phyloP scores from a whole-genome alignment of 1,284 basidiomycete genomes.

The Rhodotorula sp. region DNA sequence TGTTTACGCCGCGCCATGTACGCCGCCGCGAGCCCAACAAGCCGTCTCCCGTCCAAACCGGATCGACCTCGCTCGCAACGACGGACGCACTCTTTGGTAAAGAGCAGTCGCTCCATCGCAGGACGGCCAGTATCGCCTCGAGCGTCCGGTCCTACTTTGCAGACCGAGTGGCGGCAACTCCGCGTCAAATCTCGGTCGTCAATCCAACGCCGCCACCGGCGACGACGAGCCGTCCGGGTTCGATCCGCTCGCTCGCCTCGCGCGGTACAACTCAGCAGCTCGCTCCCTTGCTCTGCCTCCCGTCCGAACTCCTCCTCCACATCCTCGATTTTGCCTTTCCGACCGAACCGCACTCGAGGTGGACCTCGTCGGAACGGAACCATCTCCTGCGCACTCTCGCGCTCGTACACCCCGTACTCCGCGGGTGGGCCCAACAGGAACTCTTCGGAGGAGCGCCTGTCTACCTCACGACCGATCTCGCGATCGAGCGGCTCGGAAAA shows the following conservation, averaged over 20 bases:
- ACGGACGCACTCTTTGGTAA: background rate
- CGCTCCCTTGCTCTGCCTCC: constrained; percentile 17
- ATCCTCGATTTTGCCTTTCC: constrained; percentile 26
- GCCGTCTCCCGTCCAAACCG: background rate
- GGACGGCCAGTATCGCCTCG: constrained; percentile 9
- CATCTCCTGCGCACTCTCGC: constrained; percentile 15
- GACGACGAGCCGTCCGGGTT: background rate
- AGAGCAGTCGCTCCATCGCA: background rate
- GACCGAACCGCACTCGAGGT: background rate
- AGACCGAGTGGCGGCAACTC: background rate
- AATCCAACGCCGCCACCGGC: background rate
- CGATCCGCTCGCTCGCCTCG: background rate
- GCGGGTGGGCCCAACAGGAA: constrained; percentile 16
- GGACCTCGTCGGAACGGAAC: constrained; percentile 1
- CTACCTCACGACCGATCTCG: constrained; percentile 8
- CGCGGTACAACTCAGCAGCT: background rate
- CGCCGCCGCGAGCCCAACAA: background rate
- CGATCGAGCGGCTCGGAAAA: constrained; percentile 2
- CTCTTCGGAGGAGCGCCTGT: constrained; percentile 16
- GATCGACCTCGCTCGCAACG: background rate
- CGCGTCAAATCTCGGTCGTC: background rate
- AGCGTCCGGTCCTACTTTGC: constrained; percentile 6
- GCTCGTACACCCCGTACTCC: constrained; percentile 27
- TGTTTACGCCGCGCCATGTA: background rate
- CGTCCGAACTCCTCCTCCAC: constrained; percentile 23